Evolutionary conservation across 2,329 filamentous ascomycete genomes (phyloP), one percentile per base, ranked within the genome.

Genomic region (Daldinia sp.): DNA sequence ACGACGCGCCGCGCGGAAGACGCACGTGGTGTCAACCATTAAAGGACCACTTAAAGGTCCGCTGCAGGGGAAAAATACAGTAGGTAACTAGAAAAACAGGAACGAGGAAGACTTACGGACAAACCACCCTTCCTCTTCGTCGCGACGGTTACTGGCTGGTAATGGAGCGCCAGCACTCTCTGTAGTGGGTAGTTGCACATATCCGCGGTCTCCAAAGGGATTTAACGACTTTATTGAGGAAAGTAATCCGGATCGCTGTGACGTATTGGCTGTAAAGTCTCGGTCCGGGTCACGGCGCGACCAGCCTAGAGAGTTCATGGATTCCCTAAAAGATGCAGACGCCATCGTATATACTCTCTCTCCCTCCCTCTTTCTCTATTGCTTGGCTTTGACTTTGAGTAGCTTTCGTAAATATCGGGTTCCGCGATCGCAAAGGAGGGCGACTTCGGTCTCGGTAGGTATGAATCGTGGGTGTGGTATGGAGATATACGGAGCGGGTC

Each of bases 91-190:
- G 20, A 48, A 67, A 63, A 60, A 55, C 60, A 63, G 69, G 67
- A 64, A 63, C 44, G 73, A 54, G 41, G 33, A 56, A 15, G 74
- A 88, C 96, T 95, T 89, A 99, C 96, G 85, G 77, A 92, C 91
- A 88, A 98, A 94, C 90, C 93, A 98, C 72, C 91, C 93, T 82
- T 98, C 96, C 79, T 98, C 95, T 81, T 98, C 96, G 78, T 98
- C 94, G 75, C 94, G 90, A 77, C 94, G 88, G 78, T 81, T 93
- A 69, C 93, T 89, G 68, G 94, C 94, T 59, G 95, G 95, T 56
- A 98, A 83, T 72, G 94, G 94, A 72, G 95, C 94, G 55, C 93
- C 94, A 39, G 93, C 86, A 73, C 87, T 87, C 79, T 97, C 94
- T 74, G 90, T 90, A 58, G 93, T 96, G 63, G 96, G 95, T 56